Evolutionary conservation across 495 filamentous ascomycete genomes (phyloP), one percentile per base, ranked within the genome.

Genomic region (Endocarpon pusillum): DNA sequence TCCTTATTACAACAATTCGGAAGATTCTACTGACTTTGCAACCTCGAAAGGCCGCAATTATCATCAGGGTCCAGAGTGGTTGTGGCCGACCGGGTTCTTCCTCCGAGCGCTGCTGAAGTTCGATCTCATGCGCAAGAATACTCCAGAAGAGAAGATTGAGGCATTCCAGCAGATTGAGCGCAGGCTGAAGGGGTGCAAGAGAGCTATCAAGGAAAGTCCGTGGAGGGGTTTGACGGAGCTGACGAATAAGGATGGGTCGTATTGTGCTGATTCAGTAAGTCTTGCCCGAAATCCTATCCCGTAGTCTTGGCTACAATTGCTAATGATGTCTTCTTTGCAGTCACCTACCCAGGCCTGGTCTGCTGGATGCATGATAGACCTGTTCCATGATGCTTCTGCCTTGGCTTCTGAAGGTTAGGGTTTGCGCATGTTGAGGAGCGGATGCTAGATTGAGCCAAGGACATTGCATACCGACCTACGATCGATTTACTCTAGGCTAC

Each of bases 41-140:
- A 94, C 84, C 0, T 71, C 77, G 36, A 96, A 96, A 46, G 91
- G 91, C 10, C 65, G 91, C 12, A 94, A 94, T 49, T 99, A 99
- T 52, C 91, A 99, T 51, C 89, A 96, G 53, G 91, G 91, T 1
- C 91, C 91, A 0, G 91, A 99, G 54, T 99, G 91, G 91, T 61
- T 94, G n/a, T 99, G 91, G 91, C 91, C 85, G 1, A 82, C 81
- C 3, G 91, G 91, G 5, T 99, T 80, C 64, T 96, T 87, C 62
- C 62, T 94, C 11, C 69, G 91, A 22, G 91, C 91, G 1, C 58
- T 99, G 36, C 60, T 96, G 33, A 77, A 81, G 51, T 94, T 96
- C 47, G 87, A 94, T 53, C 61, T 94, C 25, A 64, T 68, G 58
- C 63, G 86, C 4, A 62, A 82, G 19, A 66, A 66, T 21, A 71